Conservation (phyloP, 2,329 filamentous ascomycete species). For the Penicillium expansum region DNA sequence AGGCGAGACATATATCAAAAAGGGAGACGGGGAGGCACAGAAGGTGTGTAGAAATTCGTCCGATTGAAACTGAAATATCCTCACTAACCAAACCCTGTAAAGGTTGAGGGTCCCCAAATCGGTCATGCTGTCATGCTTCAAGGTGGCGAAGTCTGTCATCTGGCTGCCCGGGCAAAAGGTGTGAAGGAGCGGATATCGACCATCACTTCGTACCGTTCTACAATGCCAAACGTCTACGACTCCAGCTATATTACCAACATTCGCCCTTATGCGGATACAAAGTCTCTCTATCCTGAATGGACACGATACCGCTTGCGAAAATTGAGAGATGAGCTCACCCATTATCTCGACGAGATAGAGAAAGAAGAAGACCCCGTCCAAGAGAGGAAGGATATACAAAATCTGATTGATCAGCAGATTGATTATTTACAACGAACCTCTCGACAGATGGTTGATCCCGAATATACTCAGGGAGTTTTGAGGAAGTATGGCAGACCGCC, state of each 20-base stretch:
- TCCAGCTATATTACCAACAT: constrained; percentile 24
- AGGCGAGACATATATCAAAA: constrained; percentile 29
- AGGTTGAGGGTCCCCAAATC: constrained; percentile 15
- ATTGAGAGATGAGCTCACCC: constrained; percentile 12
- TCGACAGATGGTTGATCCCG: constrained; percentile 15
- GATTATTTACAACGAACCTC: constrained; percentile 14
- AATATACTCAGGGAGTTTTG: constrained; percentile 3
- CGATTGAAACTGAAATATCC: no score
- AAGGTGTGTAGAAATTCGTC: constrained; percentile 1
- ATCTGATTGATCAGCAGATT: constrained; percentile 10
- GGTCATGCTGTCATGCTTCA: constrained; percentile 29
- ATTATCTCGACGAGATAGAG: constrained; percentile 4
- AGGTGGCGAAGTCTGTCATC: constrained; percentile 29
- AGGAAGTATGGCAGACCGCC: constrained; percentile 8
- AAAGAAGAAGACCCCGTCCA: background rate
- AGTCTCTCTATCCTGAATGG: constrained; percentile 23
- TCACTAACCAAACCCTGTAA: background rate
- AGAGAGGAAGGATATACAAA: background rate
- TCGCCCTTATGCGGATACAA: constrained; percentile 18
- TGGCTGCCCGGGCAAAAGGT: constrained; percentile 25
- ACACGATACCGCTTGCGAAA: constrained; percentile 22
- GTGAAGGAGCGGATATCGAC: constrained; percentile 27
- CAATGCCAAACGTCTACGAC: constrained; percentile 18
- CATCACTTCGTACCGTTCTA: constrained; percentile 28
- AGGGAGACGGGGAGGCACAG: constrained; percentile 18